phyloP scores from a whole-genome alignment of 1,139 yeast genomes.

The Hyphopichia wangnamkhiaoensis region DNA sequence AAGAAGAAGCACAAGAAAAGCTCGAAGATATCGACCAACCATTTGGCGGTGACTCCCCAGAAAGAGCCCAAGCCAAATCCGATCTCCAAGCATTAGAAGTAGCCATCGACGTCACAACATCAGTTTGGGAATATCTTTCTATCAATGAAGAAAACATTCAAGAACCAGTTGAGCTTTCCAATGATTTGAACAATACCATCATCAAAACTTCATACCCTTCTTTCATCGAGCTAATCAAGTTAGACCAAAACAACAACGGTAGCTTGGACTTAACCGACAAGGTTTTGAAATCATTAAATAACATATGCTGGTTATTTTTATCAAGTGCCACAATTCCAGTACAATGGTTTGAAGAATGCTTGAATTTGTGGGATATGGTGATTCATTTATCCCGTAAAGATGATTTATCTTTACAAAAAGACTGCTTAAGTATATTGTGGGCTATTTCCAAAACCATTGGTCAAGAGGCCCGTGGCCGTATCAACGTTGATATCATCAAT shows the following conservation, averaged over 20 bases:
- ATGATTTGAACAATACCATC: conserved; percentile 25
- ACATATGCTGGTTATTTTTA: conserved; percentile 58
- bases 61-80: conserved; percentile 48
- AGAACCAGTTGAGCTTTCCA: conserved; percentile 22
- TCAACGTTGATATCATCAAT: conserved; percentile 25
- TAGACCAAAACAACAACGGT: conserved; percentile 25
- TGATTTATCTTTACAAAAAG: conserved; percentile 36
- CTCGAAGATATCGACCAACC: conserved; percentile 29
- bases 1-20: conserved; percentile 26
- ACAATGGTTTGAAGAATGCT: conserved; percentile 33
- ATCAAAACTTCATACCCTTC: conserved; percentile 40
- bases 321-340: conserved; percentile 35
- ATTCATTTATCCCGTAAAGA: conserved; percentile 19
- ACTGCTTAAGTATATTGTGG: conserved; percentile 62
- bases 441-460: conserved; percentile 53
- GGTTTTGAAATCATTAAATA: conserved; percentile 68
- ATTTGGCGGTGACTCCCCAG: conserved; percentile 28
- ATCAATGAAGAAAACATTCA: conserved; percentile 24
- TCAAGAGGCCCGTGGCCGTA: conserved; percentile 25
- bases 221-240: conserved; percentile 38
- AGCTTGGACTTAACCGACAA: conserved; percentile 47
- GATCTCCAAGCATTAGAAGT: conserved; percentile 67
- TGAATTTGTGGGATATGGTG: conserved; percentile 40
- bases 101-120: conserved; percentile 72
- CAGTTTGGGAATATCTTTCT: conserved; percentile 63